A percentile compares a stretch with the other conserved stretches of the same genome.
These are phyloP conservation scores for Diplotaxis tenuifolia DNA, from an alignment of 345 rosid genomes.

Conservation along the genomic window DNA sequence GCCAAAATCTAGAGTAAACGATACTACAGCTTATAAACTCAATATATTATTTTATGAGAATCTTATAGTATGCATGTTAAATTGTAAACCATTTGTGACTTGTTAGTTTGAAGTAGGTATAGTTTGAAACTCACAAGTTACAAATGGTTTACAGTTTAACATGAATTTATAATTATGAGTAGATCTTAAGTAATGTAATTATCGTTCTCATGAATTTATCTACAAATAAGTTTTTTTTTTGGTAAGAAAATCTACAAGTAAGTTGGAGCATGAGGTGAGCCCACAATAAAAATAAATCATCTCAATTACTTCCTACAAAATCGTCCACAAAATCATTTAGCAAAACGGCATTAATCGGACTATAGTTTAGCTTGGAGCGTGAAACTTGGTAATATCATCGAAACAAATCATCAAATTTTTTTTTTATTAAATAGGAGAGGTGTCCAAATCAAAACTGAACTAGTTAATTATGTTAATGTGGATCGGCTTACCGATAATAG, in stretches of 20 bases:
- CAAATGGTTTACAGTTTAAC: too few relatives aligned
- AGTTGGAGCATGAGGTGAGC: neutral
- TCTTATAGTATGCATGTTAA: neutral
- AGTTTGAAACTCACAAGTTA: too few relatives aligned
- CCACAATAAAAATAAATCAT: too few relatives aligned
- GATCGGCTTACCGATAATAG: too few relatives aligned
- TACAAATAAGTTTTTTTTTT: too few relatives aligned
- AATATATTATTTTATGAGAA: neutral
- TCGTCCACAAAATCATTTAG: conserved; percentile 16
- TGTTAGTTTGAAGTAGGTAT: neutral
- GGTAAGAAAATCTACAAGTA: neutral
- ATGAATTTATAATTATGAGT: neutral
- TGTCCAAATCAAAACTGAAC: too few relatives aligned
- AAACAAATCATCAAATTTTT: too few relatives aligned
- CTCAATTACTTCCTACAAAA: conserved; percentile 17
- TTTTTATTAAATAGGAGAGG: too few relatives aligned
- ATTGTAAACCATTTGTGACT: neutral
- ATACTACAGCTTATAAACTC: neutral
- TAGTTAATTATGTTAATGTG: too few relatives aligned
- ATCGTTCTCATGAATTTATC: neutral
- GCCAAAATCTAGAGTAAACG: neutral
- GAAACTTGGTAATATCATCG: too few relatives aligned
- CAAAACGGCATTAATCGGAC: conserved; percentile 2
- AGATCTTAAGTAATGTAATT: neutral
- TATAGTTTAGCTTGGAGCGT: neutral